Evolutionary conservation across 1,284 basidiomycete genomes (phyloP).

Genomic region (Pulchroboletus neoregius): DNA sequence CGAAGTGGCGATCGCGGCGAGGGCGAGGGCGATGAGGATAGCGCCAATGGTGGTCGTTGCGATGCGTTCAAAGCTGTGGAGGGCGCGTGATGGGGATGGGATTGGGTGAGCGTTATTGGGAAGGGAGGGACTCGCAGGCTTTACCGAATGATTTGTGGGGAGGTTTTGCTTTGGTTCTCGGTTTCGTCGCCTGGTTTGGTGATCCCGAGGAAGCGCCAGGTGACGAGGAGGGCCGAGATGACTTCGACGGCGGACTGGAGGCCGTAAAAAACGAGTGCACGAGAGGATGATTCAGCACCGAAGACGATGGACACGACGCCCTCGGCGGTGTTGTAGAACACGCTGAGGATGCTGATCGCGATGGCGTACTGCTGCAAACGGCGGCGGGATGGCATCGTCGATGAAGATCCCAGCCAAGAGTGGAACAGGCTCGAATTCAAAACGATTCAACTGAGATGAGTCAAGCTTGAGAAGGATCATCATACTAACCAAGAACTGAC

Average conservation of each 20-base stretch:
- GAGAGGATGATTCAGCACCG: conserved; percentile 42
- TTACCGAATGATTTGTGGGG: conserved; percentile 31
- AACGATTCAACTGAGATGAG: too few relatives aligned
- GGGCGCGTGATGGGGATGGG: neutral
- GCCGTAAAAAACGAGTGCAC: conserved; percentile 49
- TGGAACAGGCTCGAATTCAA: too few relatives aligned
- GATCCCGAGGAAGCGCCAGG: conserved; percentile 42
- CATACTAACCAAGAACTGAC: too few relatives aligned
- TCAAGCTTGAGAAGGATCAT: too few relatives aligned
- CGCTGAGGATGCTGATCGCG: conserved; percentile 32
- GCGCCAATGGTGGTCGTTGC: conserved; percentile 37
- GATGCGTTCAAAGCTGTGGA: conserved; percentile 37
- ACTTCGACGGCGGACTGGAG: conserved; percentile 49
- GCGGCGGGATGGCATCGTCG: conserved; percentile 18
- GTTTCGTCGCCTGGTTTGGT: conserved; percentile 35
- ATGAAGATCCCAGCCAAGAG: too few relatives aligned
- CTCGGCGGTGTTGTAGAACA: conserved; percentile 34
- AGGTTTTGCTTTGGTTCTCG: conserved; percentile 13
- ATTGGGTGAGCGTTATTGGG: too few relatives aligned
- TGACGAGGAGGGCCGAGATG: conserved; percentile 37
- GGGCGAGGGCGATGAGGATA: conserved; percentile 36
- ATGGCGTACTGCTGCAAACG: conserved; percentile 33
- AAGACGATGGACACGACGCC: conserved; percentile 40
- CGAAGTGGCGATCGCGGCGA: conserved; percentile 37
- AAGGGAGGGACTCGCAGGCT: too few relatives aligned